A percentile compares a stretch with the other conserved stretches of the same genome.
Evolutionary conservation across 1,284 basidiomycete genomes (phyloP).

Genomic region (Fistulina hepatica): DNA sequence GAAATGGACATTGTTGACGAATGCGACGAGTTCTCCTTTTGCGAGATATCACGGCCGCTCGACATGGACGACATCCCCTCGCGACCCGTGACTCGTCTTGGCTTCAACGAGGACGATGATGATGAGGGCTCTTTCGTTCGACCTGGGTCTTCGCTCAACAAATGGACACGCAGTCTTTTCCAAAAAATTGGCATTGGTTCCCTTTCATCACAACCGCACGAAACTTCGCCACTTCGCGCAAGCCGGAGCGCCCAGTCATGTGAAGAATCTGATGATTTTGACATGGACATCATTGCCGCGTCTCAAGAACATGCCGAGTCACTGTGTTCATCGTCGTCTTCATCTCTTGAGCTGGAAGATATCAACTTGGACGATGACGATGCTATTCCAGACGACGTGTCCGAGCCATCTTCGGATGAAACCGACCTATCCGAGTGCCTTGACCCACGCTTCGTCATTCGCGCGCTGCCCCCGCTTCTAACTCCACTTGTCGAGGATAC

Average conservation of each 20-base stretch:
- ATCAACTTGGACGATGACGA: slow-evolving; percentile 10
- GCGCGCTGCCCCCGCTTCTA: slow-evolving; percentile 17
- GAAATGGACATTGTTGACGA: slow-evolving; percentile 14
- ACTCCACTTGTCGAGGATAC: slow-evolving; percentile 24
- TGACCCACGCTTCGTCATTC: slow-evolving; percentile 3
- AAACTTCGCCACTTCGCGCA: background rate
- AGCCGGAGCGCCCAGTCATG: background rate
- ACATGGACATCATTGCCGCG: slow-evolving; percentile 12
- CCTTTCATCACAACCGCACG: slow-evolving; percentile 4
- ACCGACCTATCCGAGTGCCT: slow-evolving; percentile 1
- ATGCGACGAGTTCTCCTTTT: slow-evolving; percentile 7
- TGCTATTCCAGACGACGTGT: slow-evolving; percentile 9
- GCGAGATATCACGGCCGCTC: too few relatives aligned
- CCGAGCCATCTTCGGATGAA: slow-evolving; percentile 4
- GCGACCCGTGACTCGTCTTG: slow-evolving; percentile 27
- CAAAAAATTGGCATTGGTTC: slow-evolving; percentile 11
- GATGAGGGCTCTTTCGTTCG: slow-evolving; percentile 1
- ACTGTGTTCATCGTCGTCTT: slow-evolving; percentile 10
- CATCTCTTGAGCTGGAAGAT: slow-evolving; percentile 22
- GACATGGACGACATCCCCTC: slow-evolving; percentile 18
- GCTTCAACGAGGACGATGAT: slow-evolving; percentile 19
- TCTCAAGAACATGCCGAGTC: slow-evolving; percentile 10
- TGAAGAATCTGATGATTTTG: slow-evolving; percentile 3
- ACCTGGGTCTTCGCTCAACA: background rate
- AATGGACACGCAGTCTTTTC: slow-evolving; percentile 13